Evolutionary conservation across 1,139 yeast genomes (phyloP), one percentile per base, ranked within the genome.

Genomic region (Scheffersomyces parashehatae): DNA sequence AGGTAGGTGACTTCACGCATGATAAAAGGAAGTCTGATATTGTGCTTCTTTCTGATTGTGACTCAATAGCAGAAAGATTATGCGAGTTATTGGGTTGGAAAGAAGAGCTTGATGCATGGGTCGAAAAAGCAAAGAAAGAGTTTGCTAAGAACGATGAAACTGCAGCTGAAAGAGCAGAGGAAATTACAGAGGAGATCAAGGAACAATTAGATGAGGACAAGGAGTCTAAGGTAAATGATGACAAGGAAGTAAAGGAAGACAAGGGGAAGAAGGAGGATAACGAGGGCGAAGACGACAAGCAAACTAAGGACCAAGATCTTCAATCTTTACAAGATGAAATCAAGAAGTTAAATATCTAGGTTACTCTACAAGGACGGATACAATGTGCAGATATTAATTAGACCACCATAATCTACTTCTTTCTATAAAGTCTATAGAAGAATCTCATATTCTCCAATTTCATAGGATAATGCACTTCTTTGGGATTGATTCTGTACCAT

Each of bases 391-490:
- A 20, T 20, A 20, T 20, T 20, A 20, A 5, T 20, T 10, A 30
- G 15, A 13, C 34, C 9, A 13, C 13, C 9, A 8, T 30, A 13
- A 28, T 4, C 34, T 56, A 68, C 51, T 59, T 72, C 64, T 81
- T 82, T 53, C 77, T 69, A 63, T 88, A 89, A 39, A 89, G 67
- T 53, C 96, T 75, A 62, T 83, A 83, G 62, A 89, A 88, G 60
- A 86, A 87, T 47, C 96, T 75, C 96, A 88, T 88, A 60, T 86
- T 88, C 58, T 89, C 96, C 47, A 89, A 65, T 54, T 87, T 86
- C 68, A 88, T 67, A 1, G 85, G 83, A 56, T 88, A 89, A 5
- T 73, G 67, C 3, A 84, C 66, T n/a, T 74, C 75, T 11, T 68
- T 68, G 20, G 75, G 79, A 40, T 71, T 67, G 15, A 84, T 68